Evolutionary conservation across 2,329 filamentous ascomycete genomes (phyloP), one percentile per base, ranked within the genome.

Genomic region (Phaeomoniella chlamydospora): DNA sequence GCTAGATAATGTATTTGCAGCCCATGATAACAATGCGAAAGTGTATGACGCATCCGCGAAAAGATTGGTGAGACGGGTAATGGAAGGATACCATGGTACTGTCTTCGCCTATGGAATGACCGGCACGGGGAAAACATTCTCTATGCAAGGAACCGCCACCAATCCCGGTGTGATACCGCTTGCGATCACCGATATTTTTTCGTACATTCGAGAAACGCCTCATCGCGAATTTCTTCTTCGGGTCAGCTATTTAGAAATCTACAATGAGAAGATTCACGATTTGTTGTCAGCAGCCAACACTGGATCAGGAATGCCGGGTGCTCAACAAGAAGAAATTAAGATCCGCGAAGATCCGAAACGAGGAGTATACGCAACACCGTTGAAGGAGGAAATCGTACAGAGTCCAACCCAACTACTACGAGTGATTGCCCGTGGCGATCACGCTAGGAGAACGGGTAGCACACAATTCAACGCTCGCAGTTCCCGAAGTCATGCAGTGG

Each of bases 81-180:
- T 98, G 90, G 90, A 98, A 64, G 90, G 90, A 30, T 98, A 96
- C 55, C 88, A 96, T 51, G 90, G 88, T 40, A 98, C 90, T 1
- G 90, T 98, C 15, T 96, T 98, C 55, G 88, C 88, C 13, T 98
- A 98, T 56, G 90, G 90, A 52, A 96, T 96, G 87, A 98, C 90
- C 3, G 90, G 90, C 42, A 96, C 90, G 0, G 90, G 90, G 47
- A 98, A 98, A 64, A 98, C 90, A 1, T 98, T 96, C 56, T 96
- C 88, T 29, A 98, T 98, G 90, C 90, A 98, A 64, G 90, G 90
- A 48, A 98, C 90, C 9, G 86, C 87, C 32, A 84, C 83, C 2
- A 93, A 86, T 29, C 90, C 90, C 1, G 90, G 90, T 62, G 90
- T 98, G 17, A 98, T 98, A 38, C 90, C 90, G 4, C 68, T 96